Evolutionary conservation across 352 stramenopile genomes (phyloP).

Genomic region (Phytophthora idaei): DNA sequence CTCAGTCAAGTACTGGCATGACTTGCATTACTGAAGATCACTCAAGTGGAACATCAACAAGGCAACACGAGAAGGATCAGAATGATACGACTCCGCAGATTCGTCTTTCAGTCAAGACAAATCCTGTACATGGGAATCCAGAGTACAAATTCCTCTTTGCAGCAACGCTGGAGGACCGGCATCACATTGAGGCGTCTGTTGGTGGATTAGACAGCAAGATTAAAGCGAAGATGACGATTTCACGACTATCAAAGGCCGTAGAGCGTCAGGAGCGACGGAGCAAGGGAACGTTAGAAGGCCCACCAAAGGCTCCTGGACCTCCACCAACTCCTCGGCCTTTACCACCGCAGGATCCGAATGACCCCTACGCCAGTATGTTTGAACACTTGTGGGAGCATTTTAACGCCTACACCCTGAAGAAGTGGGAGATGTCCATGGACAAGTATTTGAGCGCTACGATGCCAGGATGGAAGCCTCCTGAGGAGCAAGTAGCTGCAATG

Average conservation of each 20-base stretch:
- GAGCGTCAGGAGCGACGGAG: constrained; percentile 24
- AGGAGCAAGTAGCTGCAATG: not conserved
- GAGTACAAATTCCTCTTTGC: constrained; percentile 35
- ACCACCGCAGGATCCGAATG: constrained; percentile 18
- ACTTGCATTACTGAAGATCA: not conserved
- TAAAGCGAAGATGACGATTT: constrained; percentile 33
- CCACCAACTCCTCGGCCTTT: constrained; percentile 11
- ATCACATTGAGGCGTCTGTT: constrained; percentile 29
- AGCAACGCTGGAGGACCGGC: constrained; percentile 27
- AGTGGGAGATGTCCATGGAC: constrained; percentile 23
- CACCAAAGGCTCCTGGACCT: constrained; percentile 15
- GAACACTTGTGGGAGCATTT: constrained; percentile 25
- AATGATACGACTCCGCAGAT: constrained; percentile 14
- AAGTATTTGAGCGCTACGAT: constrained; percentile 17
- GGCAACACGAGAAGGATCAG: not conserved
- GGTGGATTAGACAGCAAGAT: constrained; percentile 37
- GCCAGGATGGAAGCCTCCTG: not conserved
- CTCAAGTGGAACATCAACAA: constrained; percentile 2
- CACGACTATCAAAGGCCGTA: constrained; percentile 28
- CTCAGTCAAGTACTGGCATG: constrained; percentile 2
- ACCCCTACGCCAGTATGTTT: constrained; percentile 31
- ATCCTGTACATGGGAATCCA: constrained; percentile 33
- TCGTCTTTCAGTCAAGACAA: constrained; percentile 39
- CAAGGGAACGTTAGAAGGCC: constrained; percentile 12
- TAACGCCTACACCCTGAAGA: constrained; percentile 15